Evolutionary conservation across 2,329 filamentous ascomycete species (phyloP), one percentile per base, ranked within the genome.

Genomic region (Coniochaeta prunicola): DNA sequence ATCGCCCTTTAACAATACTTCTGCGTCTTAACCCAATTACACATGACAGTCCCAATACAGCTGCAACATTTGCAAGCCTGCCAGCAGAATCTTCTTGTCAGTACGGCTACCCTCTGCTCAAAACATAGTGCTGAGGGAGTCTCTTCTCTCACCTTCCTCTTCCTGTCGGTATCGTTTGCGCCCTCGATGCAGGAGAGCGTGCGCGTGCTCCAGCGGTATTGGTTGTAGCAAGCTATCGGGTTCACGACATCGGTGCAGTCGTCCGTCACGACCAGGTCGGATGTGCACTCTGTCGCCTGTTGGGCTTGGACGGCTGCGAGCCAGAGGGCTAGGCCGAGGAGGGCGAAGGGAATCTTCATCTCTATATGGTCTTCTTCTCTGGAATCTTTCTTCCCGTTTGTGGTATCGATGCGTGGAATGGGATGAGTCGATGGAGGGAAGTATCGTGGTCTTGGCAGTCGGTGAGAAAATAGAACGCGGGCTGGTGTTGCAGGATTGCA

Each of bases 221-320:
- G 65, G 63, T 75, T 75, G 64, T 75, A 75, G 65, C 73, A 75
- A 28, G 73, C 73, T 53, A 68, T 72, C 19, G 73, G 71, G 53
- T 75, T 71, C 61, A 74, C 71, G 33, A 75, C 73, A 36, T 68
- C 71, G 19, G 71, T 70, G 55, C 73, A 75, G 30, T 75, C 72
- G 53, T 74, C 70, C 12, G 68, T 71, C 2, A 63, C 64, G 2
- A 69, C 69, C 9, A 74, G 67, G 19, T 74, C 71, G 19, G 58
- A 58, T 17, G 68, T 72, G 62, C 73, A 75, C 17, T 67, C 70
- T 1, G 68, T 65, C 7, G 64, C 57, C 1, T 62, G 19, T 42
- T 75, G 72, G 19, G 65, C 63, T 1, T 66, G 24, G 8, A 60
- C 64, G 8, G 45, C 24, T 24, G 64, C 58, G 7, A 68, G 57